A percentile compares a stretch with the other conserved stretches of the same genome.
Conservation (phyloP, 257 asterid species). For the Parsonsia alboflavescens region DNA sequence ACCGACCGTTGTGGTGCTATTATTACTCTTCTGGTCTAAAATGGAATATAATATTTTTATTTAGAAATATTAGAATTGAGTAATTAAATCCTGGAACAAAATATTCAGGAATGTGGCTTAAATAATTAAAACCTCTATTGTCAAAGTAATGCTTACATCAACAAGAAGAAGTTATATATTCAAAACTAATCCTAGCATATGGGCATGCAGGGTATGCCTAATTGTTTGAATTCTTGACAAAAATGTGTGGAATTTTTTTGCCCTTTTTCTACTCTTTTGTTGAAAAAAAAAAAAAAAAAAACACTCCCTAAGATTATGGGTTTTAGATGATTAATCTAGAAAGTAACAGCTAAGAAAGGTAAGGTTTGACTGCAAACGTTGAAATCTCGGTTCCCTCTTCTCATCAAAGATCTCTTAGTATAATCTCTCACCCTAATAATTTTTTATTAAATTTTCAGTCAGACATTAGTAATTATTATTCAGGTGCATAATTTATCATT, state of each 20-base stretch:
- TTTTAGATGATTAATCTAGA: background rate
- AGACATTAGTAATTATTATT: background rate
- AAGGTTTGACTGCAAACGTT: background rate
- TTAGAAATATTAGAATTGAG: too few relatives aligned
- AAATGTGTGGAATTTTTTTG: background rate
- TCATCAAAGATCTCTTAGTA: background rate
- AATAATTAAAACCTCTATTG: too few relatives aligned
- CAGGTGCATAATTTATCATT: background rate
- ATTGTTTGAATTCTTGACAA: background rate
- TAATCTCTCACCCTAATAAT: background rate
- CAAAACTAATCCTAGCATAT: too few relatives aligned
- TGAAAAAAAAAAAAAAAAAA: background rate
- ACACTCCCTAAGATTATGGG: background rate
- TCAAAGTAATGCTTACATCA: too few relatives aligned
- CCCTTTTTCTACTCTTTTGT: background rate
- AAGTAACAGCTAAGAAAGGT: background rate
- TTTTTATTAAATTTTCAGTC: background rate
- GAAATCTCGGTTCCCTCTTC: background rate
- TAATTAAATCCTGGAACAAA: too few relatives aligned
- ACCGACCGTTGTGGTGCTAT: background rate
- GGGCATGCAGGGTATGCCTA: background rate
- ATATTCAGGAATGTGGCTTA: too few relatives aligned
- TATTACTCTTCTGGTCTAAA: too few relatives aligned
- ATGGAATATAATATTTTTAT: too few relatives aligned
- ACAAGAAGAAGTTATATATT: background rate